These are phyloP conservation scores for Albugo laibachii DNA, from an alignment of 352 stramenopile species.

Conservation along the genomic window DNA sequence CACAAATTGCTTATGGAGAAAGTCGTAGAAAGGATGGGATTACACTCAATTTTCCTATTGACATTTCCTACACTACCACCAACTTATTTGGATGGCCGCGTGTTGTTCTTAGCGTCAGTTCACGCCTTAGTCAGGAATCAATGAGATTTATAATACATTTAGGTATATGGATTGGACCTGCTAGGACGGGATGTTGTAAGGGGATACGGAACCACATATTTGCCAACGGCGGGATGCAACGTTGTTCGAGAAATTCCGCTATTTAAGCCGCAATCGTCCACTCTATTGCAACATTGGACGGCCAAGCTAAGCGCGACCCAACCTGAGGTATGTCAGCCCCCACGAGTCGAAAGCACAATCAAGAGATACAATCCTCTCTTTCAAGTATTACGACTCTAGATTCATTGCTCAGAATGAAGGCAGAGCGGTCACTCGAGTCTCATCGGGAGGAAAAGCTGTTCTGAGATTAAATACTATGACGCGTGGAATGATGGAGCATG, in stretches of 20 bases:
- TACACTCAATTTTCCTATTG: conserved; percentile 91
- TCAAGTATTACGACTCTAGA: conserved; percentile 75
- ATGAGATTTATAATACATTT: not conserved
- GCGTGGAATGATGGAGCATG: conserved; percentile 31
- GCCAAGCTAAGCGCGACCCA: conserved; percentile 75
- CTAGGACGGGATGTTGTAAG: conserved; percentile 79
- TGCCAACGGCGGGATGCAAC: conserved; percentile 47
- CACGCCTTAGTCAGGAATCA: not conserved
- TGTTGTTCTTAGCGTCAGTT: conserved; percentile 51
- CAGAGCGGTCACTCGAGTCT: conserved; percentile 43
- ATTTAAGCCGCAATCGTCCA: conserved; percentile 78
- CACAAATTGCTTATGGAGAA: conserved; percentile 61
- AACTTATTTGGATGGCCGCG: conserved; percentile 90
- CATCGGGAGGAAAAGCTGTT: conserved; percentile 18
- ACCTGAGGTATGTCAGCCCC: conserved; percentile 20
- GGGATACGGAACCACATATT: conserved; percentile 80
- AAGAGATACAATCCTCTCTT: conserved; percentile 2
- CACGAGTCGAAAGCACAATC: not conserved
- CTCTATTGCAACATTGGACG: conserved; percentile 65
- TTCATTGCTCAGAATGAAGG: conserved; percentile 53
- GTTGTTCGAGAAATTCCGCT: conserved; percentile 56
- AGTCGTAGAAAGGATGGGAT: conserved; percentile 30
- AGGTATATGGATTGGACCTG: conserved; percentile 69
- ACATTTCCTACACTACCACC: conserved; percentile 90
- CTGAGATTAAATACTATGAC: conserved; percentile 47